These are phyloP conservation scores for Phytophthora sp. DNA, from an alignment of 352 stramenopile genomes.

Conservation along the genomic window DNA sequence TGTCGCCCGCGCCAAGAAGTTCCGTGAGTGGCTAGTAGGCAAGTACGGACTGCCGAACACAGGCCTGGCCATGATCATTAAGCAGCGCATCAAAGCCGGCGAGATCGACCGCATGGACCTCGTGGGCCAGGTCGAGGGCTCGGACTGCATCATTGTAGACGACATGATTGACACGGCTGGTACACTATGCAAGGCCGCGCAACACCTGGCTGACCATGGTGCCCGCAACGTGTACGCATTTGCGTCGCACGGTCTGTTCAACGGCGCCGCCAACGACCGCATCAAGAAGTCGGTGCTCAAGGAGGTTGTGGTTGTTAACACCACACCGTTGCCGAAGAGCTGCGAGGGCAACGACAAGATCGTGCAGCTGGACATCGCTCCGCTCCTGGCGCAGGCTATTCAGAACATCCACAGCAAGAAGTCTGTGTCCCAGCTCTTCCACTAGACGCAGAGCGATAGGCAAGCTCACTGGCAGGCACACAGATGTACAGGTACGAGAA, in stretches of 20 bases:
- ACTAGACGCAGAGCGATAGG: slow-evolving; percentile 74
- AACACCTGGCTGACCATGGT: slow-evolving; percentile 96
- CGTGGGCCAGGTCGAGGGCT: slow-evolving; percentile 98
- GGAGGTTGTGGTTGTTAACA: slow-evolving; percentile 92
- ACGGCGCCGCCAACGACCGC: slow-evolving; percentile 88
- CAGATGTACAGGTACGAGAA: slow-evolving; percentile 16
- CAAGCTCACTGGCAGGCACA: slow-evolving; percentile 23
- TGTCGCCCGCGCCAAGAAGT: slow-evolving; percentile 99
- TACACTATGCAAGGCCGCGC: slow-evolving; percentile 98
- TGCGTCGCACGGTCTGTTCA: slow-evolving; percentile 98
- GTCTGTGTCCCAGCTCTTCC: slow-evolving; percentile 99
- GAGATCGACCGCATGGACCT: slow-evolving; percentile 99
- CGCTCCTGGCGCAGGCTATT: slow-evolving; percentile 98
- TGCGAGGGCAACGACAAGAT: slow-evolving; percentile 97
- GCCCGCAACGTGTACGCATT: slow-evolving; percentile 99
- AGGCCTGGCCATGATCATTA: slow-evolving; percentile 99
- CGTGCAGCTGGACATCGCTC: slow-evolving; percentile 97
- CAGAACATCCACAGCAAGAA: slow-evolving; percentile 99
- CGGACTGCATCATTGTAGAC: slow-evolving; percentile 99
- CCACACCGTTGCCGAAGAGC: slow-evolving; percentile 81
- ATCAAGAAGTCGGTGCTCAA: slow-evolving; percentile 93
- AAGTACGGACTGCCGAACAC: slow-evolving; percentile 98
- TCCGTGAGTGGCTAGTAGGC: slow-evolving; percentile 98
- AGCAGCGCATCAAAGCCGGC: slow-evolving; percentile 98
- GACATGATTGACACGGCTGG: slow-evolving; percentile 99